phyloP scores from a whole-genome alignment of 129 eudicot species.

The Saussurea involucrata region DNA sequence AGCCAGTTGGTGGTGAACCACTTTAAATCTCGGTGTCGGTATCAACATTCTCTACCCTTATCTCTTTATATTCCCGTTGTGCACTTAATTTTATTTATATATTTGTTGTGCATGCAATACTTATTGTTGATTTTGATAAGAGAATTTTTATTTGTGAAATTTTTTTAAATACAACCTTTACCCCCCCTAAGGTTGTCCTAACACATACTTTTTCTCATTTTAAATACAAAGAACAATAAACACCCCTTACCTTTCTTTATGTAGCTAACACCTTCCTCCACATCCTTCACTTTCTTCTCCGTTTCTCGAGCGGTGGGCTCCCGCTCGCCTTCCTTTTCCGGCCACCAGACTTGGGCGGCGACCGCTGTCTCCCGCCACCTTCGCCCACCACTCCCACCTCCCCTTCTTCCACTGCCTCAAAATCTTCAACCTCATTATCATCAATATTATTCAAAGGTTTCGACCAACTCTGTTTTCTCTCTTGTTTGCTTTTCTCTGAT shows the following conservation, averaged over 20 bases:
- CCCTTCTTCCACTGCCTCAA: conserved; percentile 43
- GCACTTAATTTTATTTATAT: too few species aligned
- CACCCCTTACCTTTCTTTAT: neutral
- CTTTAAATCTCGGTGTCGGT: too few species aligned
- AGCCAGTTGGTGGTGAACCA: too few species aligned
- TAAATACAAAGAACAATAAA: neutral
- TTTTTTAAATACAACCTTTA: too few species aligned
- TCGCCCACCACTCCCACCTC: conserved; percentile 32
- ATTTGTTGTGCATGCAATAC: too few species aligned
- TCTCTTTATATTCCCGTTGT: too few species aligned
- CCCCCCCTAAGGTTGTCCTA: too few species aligned
- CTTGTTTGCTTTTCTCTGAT: conserved; percentile 36
- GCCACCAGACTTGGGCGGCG: conserved; percentile 49
- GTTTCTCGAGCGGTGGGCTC: conserved; percentile 25
- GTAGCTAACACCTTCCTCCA: neutral
- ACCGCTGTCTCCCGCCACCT: conserved; percentile 17
- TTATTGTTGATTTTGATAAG: too few species aligned
- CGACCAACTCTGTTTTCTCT: conserved; percentile 20
- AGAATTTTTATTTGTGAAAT: too few species aligned
- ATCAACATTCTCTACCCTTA: too few species aligned
- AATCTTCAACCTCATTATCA: conserved; percentile 21
- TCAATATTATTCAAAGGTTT: conserved; percentile 5
- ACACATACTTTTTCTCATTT: neutral
- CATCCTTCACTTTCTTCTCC: conserved; percentile 26
- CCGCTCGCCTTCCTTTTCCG: conserved; percentile 65